phyloP scores from a whole-genome alignment of 192 early-diverging fungal species.

The Podila verticillata region DNA sequence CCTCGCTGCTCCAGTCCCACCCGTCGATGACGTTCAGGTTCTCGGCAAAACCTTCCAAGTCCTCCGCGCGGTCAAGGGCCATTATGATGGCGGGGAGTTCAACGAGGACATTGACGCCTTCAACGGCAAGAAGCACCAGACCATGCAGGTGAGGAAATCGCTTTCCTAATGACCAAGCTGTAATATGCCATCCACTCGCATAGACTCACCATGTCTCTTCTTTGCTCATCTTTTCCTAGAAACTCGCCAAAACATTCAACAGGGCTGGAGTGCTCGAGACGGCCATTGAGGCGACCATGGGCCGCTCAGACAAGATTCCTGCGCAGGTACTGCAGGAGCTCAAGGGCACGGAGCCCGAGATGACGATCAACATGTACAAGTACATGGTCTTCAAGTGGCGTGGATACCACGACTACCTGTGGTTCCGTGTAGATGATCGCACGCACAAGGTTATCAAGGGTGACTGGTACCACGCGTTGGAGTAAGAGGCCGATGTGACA shows the following conservation, averaged over 20 bases:
- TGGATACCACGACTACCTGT: not conserved
- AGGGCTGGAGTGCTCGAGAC: not conserved
- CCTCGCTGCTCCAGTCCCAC: not conserved
- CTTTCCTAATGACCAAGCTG: not conserved
- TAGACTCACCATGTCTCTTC: not conserved
- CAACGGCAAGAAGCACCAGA: slow-evolving; percentile 28
- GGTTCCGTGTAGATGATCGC: not conserved
- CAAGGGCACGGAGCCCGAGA: slow-evolving; percentile 42
- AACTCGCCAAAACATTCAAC: not conserved
- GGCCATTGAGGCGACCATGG: slow-evolving; percentile 18
- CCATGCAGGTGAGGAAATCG: slow-evolving; percentile 18
- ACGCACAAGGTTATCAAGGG: not conserved
- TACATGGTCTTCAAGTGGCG: not conserved
- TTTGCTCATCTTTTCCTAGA: not conserved
- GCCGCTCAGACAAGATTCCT: slow-evolving; percentile 28
- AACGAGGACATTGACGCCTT: slow-evolving; percentile 17
- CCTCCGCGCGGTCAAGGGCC: slow-evolving; percentile 27
- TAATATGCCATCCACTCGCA: not conserved
- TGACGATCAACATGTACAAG: slow-evolving; percentile 15
- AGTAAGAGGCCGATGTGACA: not conserved
- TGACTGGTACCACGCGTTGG: not conserved
- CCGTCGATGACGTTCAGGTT: not conserved
- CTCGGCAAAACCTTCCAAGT: slow-evolving; percentile 21
- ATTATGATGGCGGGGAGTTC: slow-evolving; percentile 18
- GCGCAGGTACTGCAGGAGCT: slow-evolving; percentile 32